Conservation (phyloP, 2,329 filamentous ascomycete species). For the Pezicula radicicola region DNA sequence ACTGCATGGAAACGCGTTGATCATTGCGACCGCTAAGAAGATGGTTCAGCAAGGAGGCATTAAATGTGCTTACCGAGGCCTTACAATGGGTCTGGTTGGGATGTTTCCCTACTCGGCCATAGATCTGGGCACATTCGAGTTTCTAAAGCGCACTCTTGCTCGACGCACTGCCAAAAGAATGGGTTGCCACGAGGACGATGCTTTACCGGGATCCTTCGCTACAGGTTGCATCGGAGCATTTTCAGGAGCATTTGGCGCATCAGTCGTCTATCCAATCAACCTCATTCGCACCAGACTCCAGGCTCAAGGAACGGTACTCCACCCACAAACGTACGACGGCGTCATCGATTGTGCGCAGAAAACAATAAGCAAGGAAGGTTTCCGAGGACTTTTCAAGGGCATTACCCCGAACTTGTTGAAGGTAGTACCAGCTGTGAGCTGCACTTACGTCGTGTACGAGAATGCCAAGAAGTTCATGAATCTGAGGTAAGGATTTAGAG, state of each 20-base stretch:
- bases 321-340: conserved; percentile 85
- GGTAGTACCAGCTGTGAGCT: conserved; percentile 92
- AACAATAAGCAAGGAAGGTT: conserved; percentile 79
- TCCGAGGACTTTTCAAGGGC: conserved; percentile 88
- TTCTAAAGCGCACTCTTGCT: conserved; percentile 75
- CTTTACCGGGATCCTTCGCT: conserved; percentile 73
- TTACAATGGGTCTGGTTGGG: conserved; percentile 89
- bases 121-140: conserved; percentile 92
- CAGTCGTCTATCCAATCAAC: conserved; percentile 93
- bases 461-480: conserved; percentile 73
- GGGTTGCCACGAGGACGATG: conserved; percentile 79
- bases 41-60: conserved; percentile 80
- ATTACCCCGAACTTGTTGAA: conserved; percentile 94
- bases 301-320: conserved; percentile 90
- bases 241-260: conserved; percentile 87
- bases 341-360: conserved; percentile 85
- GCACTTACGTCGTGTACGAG: conserved; percentile 92
- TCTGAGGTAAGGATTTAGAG: conserved; percentile 14
- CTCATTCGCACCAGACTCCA: conserved; percentile 88
- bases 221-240: conserved; percentile 88
- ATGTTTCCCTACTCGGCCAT: conserved; percentile 99
- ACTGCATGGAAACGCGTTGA: conserved; percentile 76
- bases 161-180: conserved; percentile 65
- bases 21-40: conserved; percentile 77
- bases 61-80: conserved; percentile 79